Evolutionary conservation across 2,329 filamentous ascomycete genomes (phyloP).

Genomic region (Eutypa lata): DNA sequence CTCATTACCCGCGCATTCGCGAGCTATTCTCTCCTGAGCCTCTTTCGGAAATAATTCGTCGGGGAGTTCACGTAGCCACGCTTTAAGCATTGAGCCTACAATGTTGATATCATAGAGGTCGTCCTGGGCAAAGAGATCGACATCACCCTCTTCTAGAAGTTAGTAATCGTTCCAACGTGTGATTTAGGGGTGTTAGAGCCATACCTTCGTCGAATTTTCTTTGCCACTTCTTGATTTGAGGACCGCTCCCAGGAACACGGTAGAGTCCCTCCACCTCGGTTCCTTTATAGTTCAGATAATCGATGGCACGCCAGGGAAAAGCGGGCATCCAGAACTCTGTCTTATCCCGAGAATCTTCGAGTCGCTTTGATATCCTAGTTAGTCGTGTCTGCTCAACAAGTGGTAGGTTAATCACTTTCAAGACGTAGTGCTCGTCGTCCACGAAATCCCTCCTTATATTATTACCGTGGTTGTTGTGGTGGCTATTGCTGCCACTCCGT

Average conservation of each 20-base stretch:
- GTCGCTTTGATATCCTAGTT: conserved; percentile 84
- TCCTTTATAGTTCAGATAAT: conserved; percentile 92
- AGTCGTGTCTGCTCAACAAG: conserved; percentile 85
- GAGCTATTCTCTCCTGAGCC: conserved; percentile 74
- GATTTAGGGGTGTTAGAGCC: conserved; percentile 13
- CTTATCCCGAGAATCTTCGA: conserved; percentile 88
- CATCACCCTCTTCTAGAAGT: conserved; percentile 65
- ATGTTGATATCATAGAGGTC: conserved; percentile 96
- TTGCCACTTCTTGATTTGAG: conserved; percentile 91
- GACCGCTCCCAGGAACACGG: conserved; percentile 84
- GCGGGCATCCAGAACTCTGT: conserved; percentile 99
- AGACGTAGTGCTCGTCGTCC: conserved; percentile 79
- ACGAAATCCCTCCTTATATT: conserved; percentile 53
- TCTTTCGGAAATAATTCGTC: conserved; percentile 89
- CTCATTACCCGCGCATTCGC: conserved; percentile 75
- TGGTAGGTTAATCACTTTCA: conserved; percentile 82
- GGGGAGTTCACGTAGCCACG: conserved; percentile 91
- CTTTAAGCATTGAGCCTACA: conserved; percentile 92
- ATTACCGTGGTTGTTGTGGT: conserved; percentile 20
- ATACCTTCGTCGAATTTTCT: conserved; percentile 81
- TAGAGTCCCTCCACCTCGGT: conserved; percentile 94
- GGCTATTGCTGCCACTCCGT: conserved; percentile 67
- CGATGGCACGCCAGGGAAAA: conserved; percentile 91
- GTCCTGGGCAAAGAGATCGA: conserved; percentile 82
- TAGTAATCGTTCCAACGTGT: conserved; percentile 13